These are phyloP conservation scores for Posidonia australis DNA, from an alignment of 106 monocot species.

Conservation along the genomic window DNA sequence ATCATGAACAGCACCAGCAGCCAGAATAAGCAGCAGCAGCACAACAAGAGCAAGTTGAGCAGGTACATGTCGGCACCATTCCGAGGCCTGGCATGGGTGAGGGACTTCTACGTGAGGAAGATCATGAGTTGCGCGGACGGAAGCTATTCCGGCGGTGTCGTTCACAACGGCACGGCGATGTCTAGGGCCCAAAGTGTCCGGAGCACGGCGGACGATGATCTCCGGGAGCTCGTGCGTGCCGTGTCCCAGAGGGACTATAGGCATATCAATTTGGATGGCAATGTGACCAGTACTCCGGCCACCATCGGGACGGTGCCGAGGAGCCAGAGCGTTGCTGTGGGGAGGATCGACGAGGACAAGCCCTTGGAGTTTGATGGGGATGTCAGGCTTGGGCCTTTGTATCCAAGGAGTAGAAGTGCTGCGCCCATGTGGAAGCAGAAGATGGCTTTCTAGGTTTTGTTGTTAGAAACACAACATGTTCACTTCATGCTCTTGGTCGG, in stretches of 20 bases:
- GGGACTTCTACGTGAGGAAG: constrained; percentile 51
- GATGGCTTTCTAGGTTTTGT: too few species aligned
- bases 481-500: too few species aligned
- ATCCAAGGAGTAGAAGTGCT: constrained; percentile 23
- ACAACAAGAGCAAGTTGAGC: constrained; percentile 4
- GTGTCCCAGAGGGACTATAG: constrained; percentile 10
- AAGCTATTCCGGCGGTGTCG: constrained; percentile 9
- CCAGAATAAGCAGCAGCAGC: neutral
- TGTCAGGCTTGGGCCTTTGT: constrained; percentile 11
- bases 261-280: neutral
- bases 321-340: constrained; percentile 52
- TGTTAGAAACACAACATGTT: too few species aligned
- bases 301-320: constrained; percentile 11
- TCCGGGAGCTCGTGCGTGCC: constrained; percentile 46
- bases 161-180: constrained; percentile 1
- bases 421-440: constrained; percentile 14
- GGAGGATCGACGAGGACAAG: constrained; percentile 68
- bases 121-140: constrained; percentile 31
- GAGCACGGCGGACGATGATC: constrained; percentile 19
- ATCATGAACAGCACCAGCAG: neutral
- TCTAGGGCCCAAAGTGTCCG: constrained; percentile 22
- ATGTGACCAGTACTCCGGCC: neutral
- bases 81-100: constrained; percentile 21
- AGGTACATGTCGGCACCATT: constrained; percentile 32
- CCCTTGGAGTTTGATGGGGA: constrained; percentile 39